Evolutionary conservation across 768 basidiomycete species (phyloP).

Genomic region (Termitomyces sp.): DNA sequence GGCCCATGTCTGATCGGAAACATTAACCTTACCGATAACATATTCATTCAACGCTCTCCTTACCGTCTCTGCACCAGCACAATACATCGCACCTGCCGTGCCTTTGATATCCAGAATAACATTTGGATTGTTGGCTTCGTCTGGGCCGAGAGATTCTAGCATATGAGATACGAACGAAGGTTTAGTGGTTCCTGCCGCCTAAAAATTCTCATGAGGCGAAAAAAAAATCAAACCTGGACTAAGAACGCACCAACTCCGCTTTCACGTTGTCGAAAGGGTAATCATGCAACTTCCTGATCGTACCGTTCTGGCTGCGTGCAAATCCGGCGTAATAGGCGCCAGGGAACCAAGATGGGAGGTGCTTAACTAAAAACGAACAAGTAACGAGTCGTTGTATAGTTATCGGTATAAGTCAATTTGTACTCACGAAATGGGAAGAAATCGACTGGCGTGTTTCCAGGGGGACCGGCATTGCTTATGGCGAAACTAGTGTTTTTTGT

Average conservation of each 20-base stretch:
- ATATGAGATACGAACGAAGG: slow-evolving; percentile 17
- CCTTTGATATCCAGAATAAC: slow-evolving; percentile 12
- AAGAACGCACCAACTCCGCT: slow-evolving; percentile 24
- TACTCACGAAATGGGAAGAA: slow-evolving; percentile 21
- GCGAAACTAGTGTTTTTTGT: slow-evolving; percentile 24
- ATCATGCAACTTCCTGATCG: slow-evolving; percentile 20
- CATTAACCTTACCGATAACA: too few relatives aligned
- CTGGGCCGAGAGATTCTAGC: slow-evolving; percentile 9
- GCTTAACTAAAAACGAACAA: slow-evolving; percentile 17
- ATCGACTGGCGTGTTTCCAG: slow-evolving; percentile 12
- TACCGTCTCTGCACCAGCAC: slow-evolving; percentile 15
- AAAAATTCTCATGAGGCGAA: not conserved
- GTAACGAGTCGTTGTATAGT: not conserved
- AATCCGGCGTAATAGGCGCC: slow-evolving; percentile 17
- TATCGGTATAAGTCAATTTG: not conserved
- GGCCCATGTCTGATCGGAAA: not conserved
- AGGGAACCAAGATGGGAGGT: slow-evolving; percentile 30
- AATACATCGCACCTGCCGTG: slow-evolving; percentile 5
- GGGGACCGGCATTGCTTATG: slow-evolving; percentile 17
- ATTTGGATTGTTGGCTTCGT: not conserved
- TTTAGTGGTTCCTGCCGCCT: slow-evolving; percentile 17
- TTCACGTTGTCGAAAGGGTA: slow-evolving; percentile 26
- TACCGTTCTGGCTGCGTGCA: slow-evolving; percentile 10
- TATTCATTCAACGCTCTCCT: too few relatives aligned
- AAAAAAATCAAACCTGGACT: not conserved